Base-by-base conservation (phyloP, 257 asterid genomes). In the Rhazya stricta region DNA sequence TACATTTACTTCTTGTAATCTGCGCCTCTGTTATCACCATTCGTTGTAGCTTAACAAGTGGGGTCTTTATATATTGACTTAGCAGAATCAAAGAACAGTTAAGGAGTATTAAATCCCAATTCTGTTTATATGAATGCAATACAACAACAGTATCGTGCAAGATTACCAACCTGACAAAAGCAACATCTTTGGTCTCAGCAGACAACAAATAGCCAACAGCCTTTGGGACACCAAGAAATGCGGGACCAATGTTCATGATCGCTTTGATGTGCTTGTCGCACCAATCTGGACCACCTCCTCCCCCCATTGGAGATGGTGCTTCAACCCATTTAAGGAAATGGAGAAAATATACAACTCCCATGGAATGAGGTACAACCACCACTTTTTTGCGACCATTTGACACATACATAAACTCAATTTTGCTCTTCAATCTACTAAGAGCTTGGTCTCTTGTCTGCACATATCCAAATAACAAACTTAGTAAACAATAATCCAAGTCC, bases 251-350 rank as follows among this genome's bases (percentile, higher is more conserved):
- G 48, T 92, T 92, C 91, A 94, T 86, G 74, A 90, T 63, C 1
- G 97, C 86, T 78, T 92, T 94, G n/a, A 92, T 86, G 88, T 92
- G 89, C 78, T 90, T 89, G 67, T 89, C 88, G 60, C 98, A 94
- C 99, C 99, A 94, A 69, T 79, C 86, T 0, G 89, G 80, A 57
- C 94, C 96, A 8, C 97, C 97, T 2, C 91, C 97, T 4, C 97
- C 97, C 58, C 98, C 98, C 86, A 86, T 75, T 5, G 97, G 96
- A 0, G 84, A 74, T 39, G 91, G 88, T 12, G 92, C 82, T 79
- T 94, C 99, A 2, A 94, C 97, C 99, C 99, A 94, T 79, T 90
- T 90, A 71, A 94, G 81, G 85, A 92, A 94, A 72, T 94, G 97
- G 58, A 92, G 96, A 72, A 94, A 92, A 82, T 94, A 94, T 71